Percentiles rank a stretch among this genome's conserved stretches.
Conservation (phyloP, 2,329 filamentous ascomycete species). For the Cytospora schulzeri region DNA sequence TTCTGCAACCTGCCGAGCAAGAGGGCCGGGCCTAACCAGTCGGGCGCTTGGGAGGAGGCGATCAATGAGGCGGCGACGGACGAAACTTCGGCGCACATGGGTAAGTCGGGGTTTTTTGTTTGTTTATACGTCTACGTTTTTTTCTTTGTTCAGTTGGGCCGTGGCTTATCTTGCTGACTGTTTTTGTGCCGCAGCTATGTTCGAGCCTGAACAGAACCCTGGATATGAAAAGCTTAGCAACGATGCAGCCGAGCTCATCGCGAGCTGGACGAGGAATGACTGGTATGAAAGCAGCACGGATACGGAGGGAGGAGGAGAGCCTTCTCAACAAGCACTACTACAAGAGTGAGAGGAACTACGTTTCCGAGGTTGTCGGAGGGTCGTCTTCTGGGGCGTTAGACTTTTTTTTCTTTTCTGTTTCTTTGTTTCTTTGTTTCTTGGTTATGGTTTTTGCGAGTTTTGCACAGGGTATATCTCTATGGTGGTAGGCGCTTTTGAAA, state of each 20-base stretch:
- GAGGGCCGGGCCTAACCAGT: slow-evolving; percentile 36
- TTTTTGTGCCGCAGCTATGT: slow-evolving; percentile 63
- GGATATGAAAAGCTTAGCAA: slow-evolving; percentile 70
- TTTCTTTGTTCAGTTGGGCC: background rate
- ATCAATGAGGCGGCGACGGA: slow-evolving; percentile 79
- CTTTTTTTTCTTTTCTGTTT: background rate
- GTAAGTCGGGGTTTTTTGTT: slow-evolving; percentile 43
- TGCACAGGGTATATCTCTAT: slow-evolving; percentile 8
- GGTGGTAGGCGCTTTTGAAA: background rate
- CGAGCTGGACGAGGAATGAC: slow-evolving; percentile 63
- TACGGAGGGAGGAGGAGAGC: slow-evolving; percentile 28
- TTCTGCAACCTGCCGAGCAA: slow-evolving; percentile 81
- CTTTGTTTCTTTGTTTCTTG: background rate
- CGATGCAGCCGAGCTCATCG: slow-evolving; percentile 65
- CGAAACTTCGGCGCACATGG: slow-evolving; percentile 80
- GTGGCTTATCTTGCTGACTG: background rate
- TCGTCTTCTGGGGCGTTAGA: background rate
- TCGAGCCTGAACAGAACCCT: slow-evolving; percentile 70
- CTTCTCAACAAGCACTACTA: background rate
- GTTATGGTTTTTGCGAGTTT: slow-evolving; percentile 18
- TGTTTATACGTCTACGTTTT: background rate
- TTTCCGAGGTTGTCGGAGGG: background rate
- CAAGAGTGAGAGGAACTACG: background rate
- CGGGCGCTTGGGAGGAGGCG: slow-evolving; percentile 65
- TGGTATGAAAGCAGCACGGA: slow-evolving; percentile 65